A percentile compares a stretch with the other conserved stretches of the same genome.
phyloP scores from a whole-genome alignment of 176 grass and related monocot species.

The Pontederia paniculata region DNA sequence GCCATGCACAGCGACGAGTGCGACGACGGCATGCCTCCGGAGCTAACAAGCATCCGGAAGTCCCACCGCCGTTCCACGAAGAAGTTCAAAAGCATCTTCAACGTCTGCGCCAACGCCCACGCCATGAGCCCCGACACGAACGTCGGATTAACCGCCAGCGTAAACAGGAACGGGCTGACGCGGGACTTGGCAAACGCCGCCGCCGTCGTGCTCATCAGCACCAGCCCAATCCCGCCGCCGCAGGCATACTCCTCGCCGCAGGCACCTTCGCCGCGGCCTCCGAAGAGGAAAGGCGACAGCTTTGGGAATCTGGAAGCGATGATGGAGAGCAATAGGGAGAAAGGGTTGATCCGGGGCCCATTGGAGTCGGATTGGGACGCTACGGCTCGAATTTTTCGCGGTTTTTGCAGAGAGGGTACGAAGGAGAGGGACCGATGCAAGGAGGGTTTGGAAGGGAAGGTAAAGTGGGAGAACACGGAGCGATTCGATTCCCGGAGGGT shows the following conservation, averaged over 20 bases:
- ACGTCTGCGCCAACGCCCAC: slow-evolving; percentile 61
- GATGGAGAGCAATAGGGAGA: slow-evolving; percentile 22
- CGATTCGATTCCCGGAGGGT: not conserved
- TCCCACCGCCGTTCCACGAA: slow-evolving; percentile 85
- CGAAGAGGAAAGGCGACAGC: slow-evolving; percentile 27
- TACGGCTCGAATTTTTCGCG: not conserved
- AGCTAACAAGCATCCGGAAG: slow-evolving; percentile 67
- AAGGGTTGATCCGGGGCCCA: slow-evolving; percentile 6
- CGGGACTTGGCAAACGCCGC: slow-evolving; percentile 59
- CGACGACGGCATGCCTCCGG: slow-evolving; percentile 93
- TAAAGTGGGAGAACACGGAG: no score
- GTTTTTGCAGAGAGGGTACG: slow-evolving; percentile 12
- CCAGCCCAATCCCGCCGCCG: slow-evolving; percentile 47
- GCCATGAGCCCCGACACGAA: slow-evolving; percentile 79
- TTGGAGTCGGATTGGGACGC: not conserved
- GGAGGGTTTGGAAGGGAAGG: not conserved
- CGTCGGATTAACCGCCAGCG: slow-evolving; percentile 77
- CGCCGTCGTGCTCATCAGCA: slow-evolving; percentile 94
- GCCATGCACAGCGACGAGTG: slow-evolving; percentile 88
- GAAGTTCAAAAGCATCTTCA: slow-evolving; percentile 71
- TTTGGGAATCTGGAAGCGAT: slow-evolving; percentile 19
- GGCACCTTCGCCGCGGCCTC: slow-evolving; percentile 32
- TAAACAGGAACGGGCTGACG: slow-evolving; percentile 55
- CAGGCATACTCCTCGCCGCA: slow-evolving; percentile 15
- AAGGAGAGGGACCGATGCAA: slow-evolving; percentile 2